phyloP scores from a whole-genome alignment of 208 protist genomes.

The Blechomonas ayalai region DNA sequence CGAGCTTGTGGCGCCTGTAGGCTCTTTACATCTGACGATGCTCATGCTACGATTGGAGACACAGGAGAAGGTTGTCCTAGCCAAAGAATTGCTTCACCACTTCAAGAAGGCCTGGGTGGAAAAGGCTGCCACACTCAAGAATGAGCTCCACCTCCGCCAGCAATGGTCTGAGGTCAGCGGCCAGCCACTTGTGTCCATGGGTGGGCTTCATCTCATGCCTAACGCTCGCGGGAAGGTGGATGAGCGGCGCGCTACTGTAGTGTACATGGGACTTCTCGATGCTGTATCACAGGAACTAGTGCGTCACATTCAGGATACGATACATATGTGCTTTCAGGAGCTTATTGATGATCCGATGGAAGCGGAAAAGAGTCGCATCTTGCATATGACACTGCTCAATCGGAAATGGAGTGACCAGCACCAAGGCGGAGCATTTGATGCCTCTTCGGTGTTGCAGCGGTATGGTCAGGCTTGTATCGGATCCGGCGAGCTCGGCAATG shows the following conservation, averaged over 20 bases:
- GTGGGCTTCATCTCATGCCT: conserved; percentile 50
- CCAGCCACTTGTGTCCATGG: conserved; percentile 18
- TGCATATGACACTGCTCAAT: conserved; percentile 81
- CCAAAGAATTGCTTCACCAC: conserved; percentile 32
- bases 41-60: conserved; percentile 55
- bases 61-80: conserved; percentile 36
- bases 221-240: conserved; percentile 14
- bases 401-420: conserved; percentile 59
- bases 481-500: background rate
- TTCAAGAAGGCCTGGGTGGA: conserved; percentile 2
- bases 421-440: conserved; percentile 28
- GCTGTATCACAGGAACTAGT: conserved; percentile 14
- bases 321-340: conserved; percentile 48
- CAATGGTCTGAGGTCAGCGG: conserved; percentile 1
- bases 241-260: conserved; percentile 35
- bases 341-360: conserved; percentile 32
- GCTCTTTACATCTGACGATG: conserved; percentile 66
- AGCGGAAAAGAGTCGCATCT: conserved; percentile 20
- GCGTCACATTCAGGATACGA: conserved; percentile 25
- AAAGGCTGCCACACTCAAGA: background rate
- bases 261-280: conserved; percentile 71
- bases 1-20: conserved; percentile 37
- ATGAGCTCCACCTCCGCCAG: background rate
- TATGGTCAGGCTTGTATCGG: conserved; percentile 9
- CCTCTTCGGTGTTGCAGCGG: conserved; percentile 17